A percentile compares a stretch with the other conserved stretches of the same genome.
Conservation (phyloP, 2,329 filamentous ascomycete species). For the Ascomycota sp. region DNA sequence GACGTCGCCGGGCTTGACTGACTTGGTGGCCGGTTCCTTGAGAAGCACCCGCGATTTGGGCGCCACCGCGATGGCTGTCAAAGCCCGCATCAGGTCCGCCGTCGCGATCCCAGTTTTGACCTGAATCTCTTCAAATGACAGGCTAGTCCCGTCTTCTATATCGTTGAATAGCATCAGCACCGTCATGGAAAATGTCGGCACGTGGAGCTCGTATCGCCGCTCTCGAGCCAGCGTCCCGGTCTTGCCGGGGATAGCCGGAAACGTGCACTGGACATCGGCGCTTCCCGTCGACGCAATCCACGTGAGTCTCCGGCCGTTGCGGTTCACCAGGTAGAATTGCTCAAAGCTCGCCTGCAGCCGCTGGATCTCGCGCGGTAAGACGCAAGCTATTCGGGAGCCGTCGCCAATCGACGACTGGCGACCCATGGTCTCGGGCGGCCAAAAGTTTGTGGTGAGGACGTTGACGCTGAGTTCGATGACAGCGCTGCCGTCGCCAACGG, state of each 20-base stretch:
- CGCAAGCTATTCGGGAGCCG: constrained; percentile 28
- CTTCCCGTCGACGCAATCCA: constrained; percentile 58
- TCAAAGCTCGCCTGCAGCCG: constrained; percentile 68
- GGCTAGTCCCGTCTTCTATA: constrained; percentile 26
- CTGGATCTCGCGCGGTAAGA: constrained; percentile 56
- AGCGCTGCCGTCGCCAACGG: constrained; percentile 23
- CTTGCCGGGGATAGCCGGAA: constrained; percentile 54
- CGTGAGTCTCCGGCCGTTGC: constrained; percentile 71
- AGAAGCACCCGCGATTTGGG: constrained; percentile 64
- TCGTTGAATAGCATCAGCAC: constrained; percentile 82
- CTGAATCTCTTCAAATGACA: constrained; percentile 61
- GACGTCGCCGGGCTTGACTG: constrained; percentile 51
- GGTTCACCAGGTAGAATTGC: constrained; percentile 69
- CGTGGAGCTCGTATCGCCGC: constrained; percentile 72
- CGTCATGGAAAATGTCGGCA: constrained; percentile 83
- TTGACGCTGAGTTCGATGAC: constrained; percentile 63
- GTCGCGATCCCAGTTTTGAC: constrained; percentile 59
- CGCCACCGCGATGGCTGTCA: constrained; percentile 66
- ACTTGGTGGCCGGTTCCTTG: constrained; percentile 64
- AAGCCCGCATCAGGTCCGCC: constrained; percentile 51
- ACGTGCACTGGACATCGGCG: constrained; percentile 65
- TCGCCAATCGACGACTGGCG: constrained; percentile 29
- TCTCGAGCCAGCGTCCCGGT: constrained; percentile 39
- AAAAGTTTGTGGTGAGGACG: constrained; percentile 82
- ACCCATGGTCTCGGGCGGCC: constrained; percentile 80